These are phyloP conservation scores for Xylaria scruposa DNA, from an alignment of 495 filamentous ascomycete species.

Conservation along the genomic window DNA sequence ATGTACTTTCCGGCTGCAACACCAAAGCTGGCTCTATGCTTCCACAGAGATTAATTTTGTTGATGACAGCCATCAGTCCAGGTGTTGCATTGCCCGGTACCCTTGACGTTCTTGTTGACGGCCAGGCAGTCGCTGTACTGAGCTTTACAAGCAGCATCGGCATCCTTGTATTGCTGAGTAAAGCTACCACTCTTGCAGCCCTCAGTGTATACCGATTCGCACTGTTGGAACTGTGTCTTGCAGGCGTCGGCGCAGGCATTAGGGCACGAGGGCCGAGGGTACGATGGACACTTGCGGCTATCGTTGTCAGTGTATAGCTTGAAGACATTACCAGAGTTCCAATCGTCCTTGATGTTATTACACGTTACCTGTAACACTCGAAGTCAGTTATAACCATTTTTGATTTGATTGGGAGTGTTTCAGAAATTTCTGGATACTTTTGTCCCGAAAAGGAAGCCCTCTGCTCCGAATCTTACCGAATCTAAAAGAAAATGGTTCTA, in stretches of 20 bases:
- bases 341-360: conserved; percentile 53
- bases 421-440: no score
- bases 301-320: conserved; percentile 53
- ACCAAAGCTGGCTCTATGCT: neutral
- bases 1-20: neutral
- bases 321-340: conserved; percentile 43
- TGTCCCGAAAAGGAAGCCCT: no score
- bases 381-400: no score
- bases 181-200: conserved; percentile 44
- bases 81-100: conserved; percentile 26
- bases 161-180: conserved; percentile 38
- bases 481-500: no score
- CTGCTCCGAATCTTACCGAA: no score
- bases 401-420: no score
- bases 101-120: conserved; percentile 37
- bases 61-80: conserved; percentile 9
- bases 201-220: conserved; percentile 51
- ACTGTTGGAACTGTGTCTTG: conserved; percentile 55
- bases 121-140: conserved; percentile 51
- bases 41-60: neutral
- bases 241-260: conserved; percentile 56
- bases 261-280: conserved; percentile 35
- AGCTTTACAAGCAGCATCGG: conserved; percentile 46
- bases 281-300: conserved; percentile 46
- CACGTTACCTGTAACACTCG: conserved; percentile 45